Percentiles rank a stretch among this genome's conserved stretches.
These are phyloP conservation scores for Myriosclerotinia duriaeana DNA, from an alignment of 2,329 filamentous ascomycete species.

Conservation along the genomic window DNA sequence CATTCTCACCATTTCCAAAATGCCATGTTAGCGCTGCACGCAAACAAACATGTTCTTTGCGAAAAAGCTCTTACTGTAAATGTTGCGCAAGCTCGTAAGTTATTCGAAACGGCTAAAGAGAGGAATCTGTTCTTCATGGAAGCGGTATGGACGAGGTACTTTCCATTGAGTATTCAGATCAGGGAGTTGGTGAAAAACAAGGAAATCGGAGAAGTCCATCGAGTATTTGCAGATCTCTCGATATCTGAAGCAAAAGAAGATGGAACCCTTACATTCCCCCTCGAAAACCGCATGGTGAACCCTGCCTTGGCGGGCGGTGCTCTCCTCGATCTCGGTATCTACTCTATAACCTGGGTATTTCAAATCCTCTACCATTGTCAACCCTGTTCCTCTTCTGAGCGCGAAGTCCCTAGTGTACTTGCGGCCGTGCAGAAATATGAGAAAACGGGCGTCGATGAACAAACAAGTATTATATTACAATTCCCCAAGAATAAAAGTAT, in stretches of 20 bases:
- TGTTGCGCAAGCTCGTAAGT: conserved; percentile 58
- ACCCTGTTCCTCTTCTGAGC: conserved; percentile 29
- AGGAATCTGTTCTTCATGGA: conserved; percentile 64
- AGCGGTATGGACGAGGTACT: conserved; percentile 70
- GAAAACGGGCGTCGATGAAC: conserved; percentile 62
- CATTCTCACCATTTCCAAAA: conserved; percentile 75
- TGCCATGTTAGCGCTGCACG: conserved; percentile 61
- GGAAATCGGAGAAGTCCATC: conserved; percentile 47
- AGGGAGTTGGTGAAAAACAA: conserved; percentile 48
- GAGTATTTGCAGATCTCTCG: conserved; percentile 44
- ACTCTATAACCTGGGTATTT: conserved; percentile 69
- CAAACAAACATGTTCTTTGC: conserved; percentile 68
- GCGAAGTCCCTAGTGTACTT: conserved; percentile 54
- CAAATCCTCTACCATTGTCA: conserved; percentile 69
- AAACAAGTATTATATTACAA: conserved; percentile 60
- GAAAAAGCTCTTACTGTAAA: conserved; percentile 74
- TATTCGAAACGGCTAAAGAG: conserved; percentile 59
- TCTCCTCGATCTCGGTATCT: conserved; percentile 68
- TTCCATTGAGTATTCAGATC: conserved; percentile 62
- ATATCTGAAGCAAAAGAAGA: conserved; percentile 54
- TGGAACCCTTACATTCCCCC: conserved; percentile 45
- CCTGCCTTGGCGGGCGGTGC: conserved; percentile 66
- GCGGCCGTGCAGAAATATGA: conserved; percentile 58
- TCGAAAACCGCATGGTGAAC: conserved; percentile 65
- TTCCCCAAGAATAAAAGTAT: conserved; percentile 60